Conservation (phyloP, 768 basidiomycete species). For the Udeniomyces megalosporus region DNA sequence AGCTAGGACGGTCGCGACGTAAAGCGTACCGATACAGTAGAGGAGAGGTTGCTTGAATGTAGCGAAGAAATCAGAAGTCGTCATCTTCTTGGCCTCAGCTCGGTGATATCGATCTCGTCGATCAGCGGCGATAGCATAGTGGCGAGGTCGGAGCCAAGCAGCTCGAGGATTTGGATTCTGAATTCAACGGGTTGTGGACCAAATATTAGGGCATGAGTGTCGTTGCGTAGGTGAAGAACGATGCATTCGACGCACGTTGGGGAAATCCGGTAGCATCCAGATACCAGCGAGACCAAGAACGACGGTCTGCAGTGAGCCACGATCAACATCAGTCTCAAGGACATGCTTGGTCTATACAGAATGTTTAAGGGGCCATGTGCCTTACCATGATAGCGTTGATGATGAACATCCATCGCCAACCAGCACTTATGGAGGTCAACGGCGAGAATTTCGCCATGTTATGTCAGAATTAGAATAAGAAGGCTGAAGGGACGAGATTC, state of each 20-base stretch:
- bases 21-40: slow-evolving; percentile 23
- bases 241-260: no score
- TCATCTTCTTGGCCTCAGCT: slow-evolving; percentile 23
- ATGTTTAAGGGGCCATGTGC: no score
- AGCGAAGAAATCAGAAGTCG: slow-evolving; percentile 17
- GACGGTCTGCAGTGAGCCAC: no score
- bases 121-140: slow-evolving; percentile 19
- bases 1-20: slow-evolving; percentile 21
- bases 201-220: no score
- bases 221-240: no score
- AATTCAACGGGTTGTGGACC: no score
- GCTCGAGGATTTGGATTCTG: slow-evolving; percentile 21
- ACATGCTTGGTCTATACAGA: no score
- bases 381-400: slow-evolving; percentile 17
- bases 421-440: not conserved
- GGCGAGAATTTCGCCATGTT: no score
- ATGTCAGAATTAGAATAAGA: no score
- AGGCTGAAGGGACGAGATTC: no score
- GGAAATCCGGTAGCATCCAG: slow-evolving; percentile 13
- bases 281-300: slow-evolving; percentile 7
- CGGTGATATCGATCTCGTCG: slow-evolving; percentile 21
- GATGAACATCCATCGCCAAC: slow-evolving; percentile 17
- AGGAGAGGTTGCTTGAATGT: slow-evolving; percentile 21
- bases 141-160: slow-evolving; percentile 21
- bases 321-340: no score